Evolutionary conservation across 1,139 yeast genomes (phyloP), one percentile per base, ranked within the genome.

Genomic region (Yamadazyma sp.): DNA sequence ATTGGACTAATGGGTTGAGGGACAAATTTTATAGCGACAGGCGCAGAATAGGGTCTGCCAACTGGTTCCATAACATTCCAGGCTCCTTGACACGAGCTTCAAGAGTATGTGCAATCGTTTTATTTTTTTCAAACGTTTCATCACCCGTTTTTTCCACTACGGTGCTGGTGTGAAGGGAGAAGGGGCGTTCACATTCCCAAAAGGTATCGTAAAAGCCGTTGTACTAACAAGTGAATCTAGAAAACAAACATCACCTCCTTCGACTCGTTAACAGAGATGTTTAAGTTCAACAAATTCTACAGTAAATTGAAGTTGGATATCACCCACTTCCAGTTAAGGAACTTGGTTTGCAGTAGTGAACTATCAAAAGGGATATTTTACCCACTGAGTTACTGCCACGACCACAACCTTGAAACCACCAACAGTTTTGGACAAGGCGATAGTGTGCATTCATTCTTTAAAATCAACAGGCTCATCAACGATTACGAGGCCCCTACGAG

Each of bases 291-390:
- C 26, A 61, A 62, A 36, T 77, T 73, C 48, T 74, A 61, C 56
- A 61, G 73, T 36, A 56, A 56, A 39, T 64, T 80, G 14, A 69
- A 69, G 41, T 74, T 81, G 12, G 73, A 69, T 46, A 63, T 78
- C 12, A 72, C 77, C 20, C 85, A 80, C 58, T 77, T 78, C 56
- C 85, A 79, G 54, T 61, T 79, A 26, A 59, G 85, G 15, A 75
- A 77, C 46, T 59, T 78, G 40, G 72, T 79, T 4, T 64, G 77
- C 25, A 69, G 78, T 34, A 54, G 61, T 27, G 61, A 60, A 41
- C 53, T 58, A 33, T 55, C 59, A 25, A 60, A 59, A 31, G 75
- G 75, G 5, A 61, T 69, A 14, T 70, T 58, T 48, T 70, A 69
- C 41, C 74, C 75, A 1, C 69, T 67, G 59, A 61, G 66, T 33